Percentiles rank a stretch among this genome's conserved stretches.
phyloP scores from a whole-genome alignment of 1,284 basidiomycete species.

The Ceratobasidium theobromae region DNA sequence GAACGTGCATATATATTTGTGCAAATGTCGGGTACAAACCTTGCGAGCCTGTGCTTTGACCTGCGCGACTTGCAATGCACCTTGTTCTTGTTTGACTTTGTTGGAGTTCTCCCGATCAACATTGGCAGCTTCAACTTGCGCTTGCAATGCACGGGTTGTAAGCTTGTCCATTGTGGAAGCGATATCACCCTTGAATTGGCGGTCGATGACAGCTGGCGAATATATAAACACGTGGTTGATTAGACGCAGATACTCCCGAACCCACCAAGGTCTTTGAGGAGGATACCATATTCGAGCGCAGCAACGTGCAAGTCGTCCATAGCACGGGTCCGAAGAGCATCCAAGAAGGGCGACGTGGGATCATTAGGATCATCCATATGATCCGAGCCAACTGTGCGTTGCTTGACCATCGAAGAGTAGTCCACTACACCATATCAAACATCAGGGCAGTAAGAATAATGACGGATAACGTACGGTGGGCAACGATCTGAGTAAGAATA shows the following conservation, averaged over 20 bases:
- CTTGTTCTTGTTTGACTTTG: slow-evolving; percentile 79
- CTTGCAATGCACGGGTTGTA: slow-evolving; percentile 75
- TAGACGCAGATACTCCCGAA: slow-evolving; percentile 5
- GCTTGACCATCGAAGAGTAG: slow-evolving; percentile 70
- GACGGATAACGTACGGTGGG: slow-evolving; percentile 60
- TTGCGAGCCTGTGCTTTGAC: slow-evolving; percentile 71
- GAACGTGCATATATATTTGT: not conserved
- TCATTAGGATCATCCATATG: slow-evolving; percentile 62
- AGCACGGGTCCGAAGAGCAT: slow-evolving; percentile 73
- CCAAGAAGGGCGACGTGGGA: slow-evolving; percentile 70
- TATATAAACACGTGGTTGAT: not conserved
- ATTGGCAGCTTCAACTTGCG: slow-evolving; percentile 81
- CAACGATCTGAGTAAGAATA: slow-evolving; percentile 78
- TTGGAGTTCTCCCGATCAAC: slow-evolving; percentile 83
- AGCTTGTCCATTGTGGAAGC: slow-evolving; percentile 80
- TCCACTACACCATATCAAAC: slow-evolving; percentile 45
- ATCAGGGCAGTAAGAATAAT: too few species aligned
- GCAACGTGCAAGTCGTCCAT: slow-evolving; percentile 81
- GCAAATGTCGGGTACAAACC: slow-evolving; percentile 42
- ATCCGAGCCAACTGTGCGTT: slow-evolving; percentile 72
- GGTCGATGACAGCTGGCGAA: slow-evolving; percentile 70
- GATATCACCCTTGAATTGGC: slow-evolving; percentile 80
- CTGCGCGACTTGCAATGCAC: slow-evolving; percentile 67
- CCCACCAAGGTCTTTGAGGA: slow-evolving; percentile 71
- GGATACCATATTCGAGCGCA: slow-evolving; percentile 75